Conservation (phyloP, 177 flowering plant species). For the Vitis hybrid region DNA sequence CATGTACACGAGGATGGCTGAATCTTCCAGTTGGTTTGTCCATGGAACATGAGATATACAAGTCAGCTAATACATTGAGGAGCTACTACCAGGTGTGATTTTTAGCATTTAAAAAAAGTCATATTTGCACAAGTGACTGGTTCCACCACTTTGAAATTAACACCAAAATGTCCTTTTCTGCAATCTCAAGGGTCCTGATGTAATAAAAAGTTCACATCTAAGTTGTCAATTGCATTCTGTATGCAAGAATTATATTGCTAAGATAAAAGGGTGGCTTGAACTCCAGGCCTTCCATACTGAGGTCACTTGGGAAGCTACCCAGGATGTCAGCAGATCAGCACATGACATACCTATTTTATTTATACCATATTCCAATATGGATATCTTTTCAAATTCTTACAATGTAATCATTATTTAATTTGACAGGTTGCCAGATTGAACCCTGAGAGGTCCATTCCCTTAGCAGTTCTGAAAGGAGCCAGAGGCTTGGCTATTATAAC, state of each 20-base stretch:
- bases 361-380: no score
- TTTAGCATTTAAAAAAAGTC: background rate
- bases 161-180: background rate
- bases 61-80: slow-evolving; percentile 69
- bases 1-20: slow-evolving; percentile 83
- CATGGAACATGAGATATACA: slow-evolving; percentile 96
- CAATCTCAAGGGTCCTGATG: background rate
- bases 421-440: slow-evolving; percentile 68
- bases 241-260: background rate
- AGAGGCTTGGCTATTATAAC: slow-evolving; percentile 86
- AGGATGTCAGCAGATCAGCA: no score
- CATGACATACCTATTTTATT: no score
- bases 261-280: no score
- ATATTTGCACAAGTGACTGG: background rate
- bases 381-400: background rate
- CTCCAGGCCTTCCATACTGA: no score
- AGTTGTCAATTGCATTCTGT: background rate
- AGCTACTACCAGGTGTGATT: slow-evolving; percentile 69
- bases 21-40: slow-evolving; percentile 89
- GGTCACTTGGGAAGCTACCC: no score
- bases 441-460: slow-evolving; percentile 82
- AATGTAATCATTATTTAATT: slow-evolving; percentile 11
- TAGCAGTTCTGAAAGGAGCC: slow-evolving; percentile 74
- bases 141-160: background rate
- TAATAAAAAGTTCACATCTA: background rate